Evolutionary conservation across 2,329 filamentous ascomycete genomes (phyloP).

Genomic region (Blumeria graminis): DNA sequence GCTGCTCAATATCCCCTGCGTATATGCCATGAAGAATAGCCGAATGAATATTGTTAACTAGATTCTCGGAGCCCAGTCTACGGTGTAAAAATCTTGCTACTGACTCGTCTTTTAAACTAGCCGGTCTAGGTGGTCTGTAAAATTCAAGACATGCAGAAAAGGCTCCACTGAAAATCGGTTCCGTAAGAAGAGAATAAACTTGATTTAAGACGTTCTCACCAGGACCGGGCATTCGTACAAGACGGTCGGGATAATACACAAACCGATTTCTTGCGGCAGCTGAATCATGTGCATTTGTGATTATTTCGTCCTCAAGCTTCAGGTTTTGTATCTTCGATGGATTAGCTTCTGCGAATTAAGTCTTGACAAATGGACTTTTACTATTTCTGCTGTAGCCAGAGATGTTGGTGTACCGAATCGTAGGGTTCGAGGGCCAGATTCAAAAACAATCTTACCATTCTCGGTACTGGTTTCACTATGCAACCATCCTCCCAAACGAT

Average conservation of each 20-base stretch:
- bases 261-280: slow-evolving; percentile 41
- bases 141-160: slow-evolving; percentile 12
- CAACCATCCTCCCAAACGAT: slow-evolving; percentile 64
- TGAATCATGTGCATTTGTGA: slow-evolving; percentile 25
- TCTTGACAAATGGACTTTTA: slow-evolving; percentile 1
- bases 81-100: slow-evolving; percentile 40
- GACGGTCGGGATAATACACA: slow-evolving; percentile 70
- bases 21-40: slow-evolving; percentile 72
- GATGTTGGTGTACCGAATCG: slow-evolving; percentile 9
- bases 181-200: slow-evolving; percentile 18
- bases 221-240: slow-evolving; percentile 36
- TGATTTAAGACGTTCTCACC: slow-evolving; percentile 15
- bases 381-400: slow-evolving; percentile 9
- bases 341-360: background rate
- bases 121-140: slow-evolving; percentile 14
- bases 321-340: slow-evolving; percentile 29
- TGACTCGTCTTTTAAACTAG: slow-evolving; percentile 35
- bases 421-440: slow-evolving; percentile 47
- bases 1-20: slow-evolving; percentile 61
- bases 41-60: slow-evolving; percentile 52
- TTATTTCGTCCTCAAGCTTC: slow-evolving; percentile 28
- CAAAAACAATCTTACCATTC: slow-evolving; percentile 46
- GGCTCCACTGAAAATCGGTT: slow-evolving; percentile 30
- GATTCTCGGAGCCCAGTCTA: slow-evolving; percentile 23
- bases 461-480: slow-evolving; percentile 34